Conservation (phyloP, 2,329 filamentous ascomycete genomes). For the Scortechinia acanthostroma region DNA sequence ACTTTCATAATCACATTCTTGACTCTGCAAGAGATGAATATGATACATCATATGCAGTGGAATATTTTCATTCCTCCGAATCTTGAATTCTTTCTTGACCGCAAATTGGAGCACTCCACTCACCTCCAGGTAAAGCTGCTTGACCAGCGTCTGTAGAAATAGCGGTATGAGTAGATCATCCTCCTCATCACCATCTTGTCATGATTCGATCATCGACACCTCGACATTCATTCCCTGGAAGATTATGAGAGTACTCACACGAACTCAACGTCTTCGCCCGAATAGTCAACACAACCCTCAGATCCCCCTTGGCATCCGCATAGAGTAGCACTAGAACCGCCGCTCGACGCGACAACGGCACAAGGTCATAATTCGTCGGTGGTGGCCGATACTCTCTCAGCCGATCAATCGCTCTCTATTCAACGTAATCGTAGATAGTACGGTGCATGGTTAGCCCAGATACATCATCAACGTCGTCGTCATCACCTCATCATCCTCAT, state of each 20-base stretch:
- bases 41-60: too few species aligned
- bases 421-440: too few species aligned
- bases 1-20: background rate
- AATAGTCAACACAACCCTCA: slow-evolving; percentile 56
- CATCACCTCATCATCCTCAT: too few species aligned
- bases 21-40: background rate
- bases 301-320: slow-evolving; percentile 47
- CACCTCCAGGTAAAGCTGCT: slow-evolving; percentile 46
- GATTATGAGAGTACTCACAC: slow-evolving; percentile 26
- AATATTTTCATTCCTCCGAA: too few species aligned
- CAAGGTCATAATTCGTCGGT: slow-evolving; percentile 43
- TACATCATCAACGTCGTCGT: too few species aligned
- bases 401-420: slow-evolving; percentile 42
- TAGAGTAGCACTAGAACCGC: slow-evolving; percentile 56
- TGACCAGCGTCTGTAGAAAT: slow-evolving; percentile 36
- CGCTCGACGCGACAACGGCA: slow-evolving; percentile 46
- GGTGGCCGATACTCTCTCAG: slow-evolving; percentile 47
- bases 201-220: background rate
- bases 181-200: slow-evolving; percentile 1
- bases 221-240: background rate
- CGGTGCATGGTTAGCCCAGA: too few species aligned
- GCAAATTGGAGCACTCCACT: slow-evolving; percentile 8
- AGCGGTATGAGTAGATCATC: slow-evolving; percentile 1
- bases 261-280: slow-evolving; percentile 48
- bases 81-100: background rate